Evolutionary conservation across 75 land plant genomes (phyloP), one percentile per base, ranked within the genome.

Genomic region (Pinus taeda): DNA sequence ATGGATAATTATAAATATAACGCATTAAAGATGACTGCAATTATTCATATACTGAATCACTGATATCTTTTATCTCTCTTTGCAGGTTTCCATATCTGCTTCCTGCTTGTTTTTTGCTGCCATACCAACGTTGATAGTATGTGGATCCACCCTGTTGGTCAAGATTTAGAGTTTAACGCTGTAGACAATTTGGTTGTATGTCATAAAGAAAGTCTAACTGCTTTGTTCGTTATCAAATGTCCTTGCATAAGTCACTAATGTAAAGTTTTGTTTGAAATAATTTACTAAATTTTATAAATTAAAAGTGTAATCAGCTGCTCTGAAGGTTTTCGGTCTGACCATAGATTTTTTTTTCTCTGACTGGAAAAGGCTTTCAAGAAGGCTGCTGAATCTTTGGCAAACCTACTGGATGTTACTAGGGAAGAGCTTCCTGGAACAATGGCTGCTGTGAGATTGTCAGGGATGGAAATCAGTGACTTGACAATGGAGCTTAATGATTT

Each of bases 401-500:
- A 93, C 78, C 81, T 97, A 30, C 71, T 94, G 57, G 93, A 95
- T 78, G 88, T 88, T 15, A 88, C 93, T 0, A 81, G 96, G 76
- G 93, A 97, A 75, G 98, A 97, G 81, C 85, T 95, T 37, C 99
- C 99, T 18, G 95, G 88, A 58, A 95, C 99, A 22, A 97, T 97
- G 99, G 99, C 99, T 65, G 98, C 95, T 15, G 81, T 97, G 42
- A 88, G 99, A 56, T 79, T 97, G 57, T 95, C 99, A 2, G 98
- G 99, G 15, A 95, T 97, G 98, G 99, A 97, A 79, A 97, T 97
- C 60, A 93, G 99, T 82, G 99, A 97, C 73, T 79, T 97, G 60
- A 97, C 99, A 15, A 89, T 93, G 98, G 99, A 97, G 86, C 98
- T 97, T 24, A 97, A 95, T 83, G 99, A 97, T 72, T 74, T 97